Base-by-base conservation (phyloP, 2,329 filamentous ascomycete genomes). In the Phaeosphaeriaceae sp. region DNA sequence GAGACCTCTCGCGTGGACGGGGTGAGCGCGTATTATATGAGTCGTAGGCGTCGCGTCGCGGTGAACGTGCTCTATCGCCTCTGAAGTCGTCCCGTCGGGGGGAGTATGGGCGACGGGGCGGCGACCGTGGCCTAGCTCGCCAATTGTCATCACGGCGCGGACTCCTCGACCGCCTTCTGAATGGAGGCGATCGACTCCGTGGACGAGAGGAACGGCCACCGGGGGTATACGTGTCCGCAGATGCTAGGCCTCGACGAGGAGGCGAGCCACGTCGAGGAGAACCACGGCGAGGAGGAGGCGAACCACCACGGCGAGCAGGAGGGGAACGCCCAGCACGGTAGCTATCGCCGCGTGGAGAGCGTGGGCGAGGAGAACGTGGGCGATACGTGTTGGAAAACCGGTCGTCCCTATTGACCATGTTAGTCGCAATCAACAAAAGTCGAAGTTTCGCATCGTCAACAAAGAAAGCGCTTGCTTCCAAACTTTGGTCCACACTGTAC, bases 111-210 rank as follows among this genome's bases (percentile, higher is more conserved):
- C 78, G 71, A 7, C 76, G 72, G 16, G 77, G 74, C 33, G 81
- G 82, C 23, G 82, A 82, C 56, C 78, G 74, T 39, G 75, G 74
- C 52, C 77, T 58, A 43, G 72, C 45, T 66, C 76, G 68, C 78
- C 73, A 71, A 60, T 74, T 74, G 59, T 78, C 71, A 44, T 74
- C 71, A 21, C 71, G 66, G 26, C 68, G 66, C 32, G 72, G 74
- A 50, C 75, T 76, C 49, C 72, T 69, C 17, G 71, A 78, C 39
- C 74, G 58, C 42, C 72, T 70, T 23, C 72, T 70, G 50, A 64
- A 75, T 9, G 58, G 58, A 30, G 72, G 71, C 42, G 74, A 76
- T 21, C 74, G 71, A 50, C 71, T 75, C 33, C 72, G 60, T 4
- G 73, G 70, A 28, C 72, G 71, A 17, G 67, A 61, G 3, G 64